Percentiles rank a stretch among this genome's conserved stretches.
Evolutionary conservation across 2,329 filamentous ascomycete species (phyloP).

Genomic region (Ophiocordyceps camponoti-floridani): DNA sequence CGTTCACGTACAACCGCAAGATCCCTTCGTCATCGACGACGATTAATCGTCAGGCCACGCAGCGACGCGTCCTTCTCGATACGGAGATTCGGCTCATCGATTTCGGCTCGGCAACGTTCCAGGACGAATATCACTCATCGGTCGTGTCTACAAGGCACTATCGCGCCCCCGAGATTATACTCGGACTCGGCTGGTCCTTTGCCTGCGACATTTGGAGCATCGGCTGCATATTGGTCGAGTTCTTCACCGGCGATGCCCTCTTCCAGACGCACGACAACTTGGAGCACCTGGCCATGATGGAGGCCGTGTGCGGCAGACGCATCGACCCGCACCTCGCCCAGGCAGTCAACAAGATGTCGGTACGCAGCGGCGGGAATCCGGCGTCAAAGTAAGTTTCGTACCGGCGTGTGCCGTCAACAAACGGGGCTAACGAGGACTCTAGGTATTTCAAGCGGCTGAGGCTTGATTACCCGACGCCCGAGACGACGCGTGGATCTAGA

Average conservation of each 20-base stretch:
- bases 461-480: slow-evolving; percentile 45
- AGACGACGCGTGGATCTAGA: slow-evolving; percentile 45
- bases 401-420: too few species aligned
- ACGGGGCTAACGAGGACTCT: neutral
- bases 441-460: slow-evolving; percentile 51
- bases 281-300: slow-evolving; percentile 62
- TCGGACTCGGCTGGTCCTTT: slow-evolving; percentile 53
- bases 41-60: slow-evolving; percentile 40
- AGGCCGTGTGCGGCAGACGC: slow-evolving; percentile 41
- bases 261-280: slow-evolving; percentile 59
- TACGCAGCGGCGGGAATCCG: slow-evolving; percentile 37
- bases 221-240: slow-evolving; percentile 54
- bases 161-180: slow-evolving; percentile 51
- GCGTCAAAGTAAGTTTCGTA: slow-evolving; percentile 39
- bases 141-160: slow-evolving; percentile 56
- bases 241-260: slow-evolving; percentile 52
- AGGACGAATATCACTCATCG: slow-evolving; percentile 56
- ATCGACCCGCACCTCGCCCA: slow-evolving; percentile 41
- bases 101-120: slow-evolving; percentile 55
- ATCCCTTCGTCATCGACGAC: slow-evolving; percentile 49
- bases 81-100: slow-evolving; percentile 55
- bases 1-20: slow-evolving; percentile 51
- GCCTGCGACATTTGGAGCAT: slow-evolving; percentile 62
- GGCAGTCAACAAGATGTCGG: slow-evolving; percentile 29
- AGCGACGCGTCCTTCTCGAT: slow-evolving; percentile 46